These are phyloP conservation scores for Lotus japonicus DNA, from an alignment of 306 rosid species.

Conservation along the genomic window DNA sequence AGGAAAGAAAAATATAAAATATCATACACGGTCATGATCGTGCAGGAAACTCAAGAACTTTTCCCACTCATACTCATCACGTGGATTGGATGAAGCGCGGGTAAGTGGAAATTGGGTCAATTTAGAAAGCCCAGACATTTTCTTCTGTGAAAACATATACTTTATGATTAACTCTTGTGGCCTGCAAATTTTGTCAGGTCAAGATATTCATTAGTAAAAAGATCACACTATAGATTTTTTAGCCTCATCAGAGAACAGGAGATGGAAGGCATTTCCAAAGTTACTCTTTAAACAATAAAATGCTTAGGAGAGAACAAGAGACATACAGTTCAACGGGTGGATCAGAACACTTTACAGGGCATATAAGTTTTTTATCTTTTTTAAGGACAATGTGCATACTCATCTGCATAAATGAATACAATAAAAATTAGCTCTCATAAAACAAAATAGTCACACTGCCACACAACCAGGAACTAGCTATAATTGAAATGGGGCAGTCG, in stretches of 20 bases:
- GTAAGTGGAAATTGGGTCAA: conserved; percentile 30
- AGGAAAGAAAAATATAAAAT: not conserved
- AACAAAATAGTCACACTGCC: not conserved
- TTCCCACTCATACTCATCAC: conserved; percentile 36
- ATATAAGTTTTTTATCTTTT: conserved; percentile 40
- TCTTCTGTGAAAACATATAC: not conserved
- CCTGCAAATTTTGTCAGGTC: conserved; percentile 27
- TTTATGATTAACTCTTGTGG: conserved; percentile 24
- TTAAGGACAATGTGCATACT: conserved; percentile 10
- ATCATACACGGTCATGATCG: conserved; percentile 22
- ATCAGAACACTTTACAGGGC: not conserved
- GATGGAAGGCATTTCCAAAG: not conserved
- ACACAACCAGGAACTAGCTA: not conserved
- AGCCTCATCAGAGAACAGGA: not conserved
- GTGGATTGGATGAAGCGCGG: conserved; percentile 18
- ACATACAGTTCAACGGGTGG: conserved; percentile 34
- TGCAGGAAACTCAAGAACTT: conserved; percentile 29
- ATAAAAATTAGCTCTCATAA: not conserved
- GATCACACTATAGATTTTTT: no score
- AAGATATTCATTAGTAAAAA: no score
- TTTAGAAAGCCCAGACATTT: not conserved
- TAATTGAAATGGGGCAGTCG: no score
- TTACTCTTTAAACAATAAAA: not conserved
- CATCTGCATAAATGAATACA: conserved; percentile 23
- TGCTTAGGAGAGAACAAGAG: not conserved